These are phyloP conservation scores for Coemansia sp. DNA, from an alignment of 192 early-diverging fungal genomes.

Conservation along the genomic window DNA sequence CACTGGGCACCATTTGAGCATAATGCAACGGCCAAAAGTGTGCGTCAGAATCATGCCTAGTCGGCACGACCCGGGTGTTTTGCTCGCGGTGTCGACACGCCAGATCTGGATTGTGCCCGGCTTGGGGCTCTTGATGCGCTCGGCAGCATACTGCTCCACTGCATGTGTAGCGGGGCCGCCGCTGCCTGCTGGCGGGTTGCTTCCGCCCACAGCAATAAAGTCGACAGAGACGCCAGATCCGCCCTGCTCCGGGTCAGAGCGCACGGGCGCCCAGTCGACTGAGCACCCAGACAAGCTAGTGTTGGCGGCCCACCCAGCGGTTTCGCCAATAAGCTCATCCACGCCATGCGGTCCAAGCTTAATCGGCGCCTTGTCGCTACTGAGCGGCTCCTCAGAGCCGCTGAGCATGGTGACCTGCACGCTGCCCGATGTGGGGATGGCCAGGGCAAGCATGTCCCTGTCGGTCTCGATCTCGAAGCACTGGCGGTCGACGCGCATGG, in stretches of 20 bases:
- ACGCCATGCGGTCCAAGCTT: constrained; percentile 1
- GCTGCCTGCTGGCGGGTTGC: constrained; percentile 4
- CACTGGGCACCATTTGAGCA: constrained; percentile 41
- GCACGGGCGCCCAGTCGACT: constrained; percentile 38
- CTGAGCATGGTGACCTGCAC: neutral
- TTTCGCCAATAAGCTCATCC: neutral
- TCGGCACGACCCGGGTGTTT: neutral
- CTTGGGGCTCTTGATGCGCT: constrained; percentile 13
- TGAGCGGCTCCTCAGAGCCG: neutral
- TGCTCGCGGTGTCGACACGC: constrained; percentile 12
- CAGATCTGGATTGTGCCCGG: constrained; percentile 41
- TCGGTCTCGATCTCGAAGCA: constrained; percentile 9
- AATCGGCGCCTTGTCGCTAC: neutral
- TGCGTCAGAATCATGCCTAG: constrained; percentile 29
- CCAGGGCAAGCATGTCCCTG: neutral
- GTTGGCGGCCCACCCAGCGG: constrained; percentile 23
- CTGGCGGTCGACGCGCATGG: neutral
- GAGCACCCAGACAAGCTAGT: constrained; percentile 11
- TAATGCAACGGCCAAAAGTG: constrained; percentile 31
- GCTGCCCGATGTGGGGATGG: neutral
- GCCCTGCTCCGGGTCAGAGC: neutral
- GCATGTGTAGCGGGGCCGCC: neutral
- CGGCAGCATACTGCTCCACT: neutral
- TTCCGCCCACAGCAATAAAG: constrained; percentile 31
- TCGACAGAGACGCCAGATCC: neutral